phyloP scores from a whole-genome alignment of 192 early-diverging fungal species.

The Coemansia biformis region DNA sequence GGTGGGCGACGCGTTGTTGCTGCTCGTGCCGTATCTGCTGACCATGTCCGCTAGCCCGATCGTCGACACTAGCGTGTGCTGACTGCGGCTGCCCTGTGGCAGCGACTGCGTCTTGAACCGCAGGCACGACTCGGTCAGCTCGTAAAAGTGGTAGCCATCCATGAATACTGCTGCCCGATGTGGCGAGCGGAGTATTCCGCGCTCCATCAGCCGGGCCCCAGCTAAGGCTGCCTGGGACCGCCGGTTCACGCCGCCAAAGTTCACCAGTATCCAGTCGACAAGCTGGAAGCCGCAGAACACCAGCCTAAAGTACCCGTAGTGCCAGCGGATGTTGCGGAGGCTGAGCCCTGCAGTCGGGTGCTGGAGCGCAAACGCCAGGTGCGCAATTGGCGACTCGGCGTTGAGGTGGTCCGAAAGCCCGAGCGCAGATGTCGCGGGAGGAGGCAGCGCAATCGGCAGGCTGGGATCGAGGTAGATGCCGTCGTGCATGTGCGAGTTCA shows the following conservation, averaged over 20 bases:
- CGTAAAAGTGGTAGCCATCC: conserved; percentile 89
- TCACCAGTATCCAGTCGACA: conserved; percentile 81
- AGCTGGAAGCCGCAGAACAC: conserved; percentile 78
- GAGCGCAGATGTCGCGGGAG: conserved; percentile 9
- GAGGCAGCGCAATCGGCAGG: conserved; percentile 22
- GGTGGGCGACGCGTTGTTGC: conserved; percentile 25
- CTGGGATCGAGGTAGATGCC: conserved; percentile 23
- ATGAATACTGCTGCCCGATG: conserved; percentile 63
- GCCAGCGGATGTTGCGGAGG: conserved; percentile 80
- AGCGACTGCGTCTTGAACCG: conserved; percentile 5
- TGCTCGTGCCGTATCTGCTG: conserved; percentile 7
- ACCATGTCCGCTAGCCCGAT: conserved; percentile 19
- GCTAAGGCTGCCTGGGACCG: conserved; percentile 71
- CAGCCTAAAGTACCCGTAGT: conserved; percentile 64
- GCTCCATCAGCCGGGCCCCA: conserved; percentile 72
- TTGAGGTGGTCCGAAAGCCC: conserved; percentile 36
- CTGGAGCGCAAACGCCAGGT: conserved; percentile 66
- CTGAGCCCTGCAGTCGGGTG: conserved; percentile 61
- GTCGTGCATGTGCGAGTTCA: conserved; percentile 30
- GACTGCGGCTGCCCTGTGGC: conserved; percentile 6
- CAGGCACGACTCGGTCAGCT: conserved; percentile 25
- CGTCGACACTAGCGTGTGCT: conserved; percentile 16
- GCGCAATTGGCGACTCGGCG: conserved; percentile 44
- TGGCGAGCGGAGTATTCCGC: conserved; percentile 65
- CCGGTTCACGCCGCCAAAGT: conserved; percentile 69